Percentiles rank a stretch among this genome's conserved stretches.
Evolutionary conservation across 768 basidiomycete species (phyloP).

Genomic region (Mycena epipterygia): DNA sequence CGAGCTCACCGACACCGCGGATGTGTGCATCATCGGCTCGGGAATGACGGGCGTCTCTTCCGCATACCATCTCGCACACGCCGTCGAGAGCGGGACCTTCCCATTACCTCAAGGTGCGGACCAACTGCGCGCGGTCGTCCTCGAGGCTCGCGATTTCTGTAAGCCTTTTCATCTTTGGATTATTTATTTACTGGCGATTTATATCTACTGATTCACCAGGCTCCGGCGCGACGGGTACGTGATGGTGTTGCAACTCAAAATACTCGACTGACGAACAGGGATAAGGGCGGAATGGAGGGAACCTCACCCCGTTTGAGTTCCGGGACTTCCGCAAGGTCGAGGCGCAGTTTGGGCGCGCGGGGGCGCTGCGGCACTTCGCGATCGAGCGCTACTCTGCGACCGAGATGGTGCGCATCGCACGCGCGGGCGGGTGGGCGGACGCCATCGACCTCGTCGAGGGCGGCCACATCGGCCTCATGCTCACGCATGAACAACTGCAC

Average conservation of each 20-base stretch:
- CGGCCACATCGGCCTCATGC: constrained; percentile 28
- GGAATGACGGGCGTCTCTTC: constrained; percentile 85
- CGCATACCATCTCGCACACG: constrained; percentile 77
- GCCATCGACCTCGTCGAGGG: constrained; percentile 33
- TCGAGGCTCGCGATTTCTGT: constrained; percentile 93
- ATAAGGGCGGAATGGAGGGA: constrained; percentile 33
- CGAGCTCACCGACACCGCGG: constrained; percentile 67
- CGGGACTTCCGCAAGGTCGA: constrained; percentile 2
- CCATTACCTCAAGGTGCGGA: constrained; percentile 15
- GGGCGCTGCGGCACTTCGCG: constrained; percentile 18
- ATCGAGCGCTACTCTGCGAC: constrained; percentile 31
- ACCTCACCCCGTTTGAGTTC: constrained; percentile 31
- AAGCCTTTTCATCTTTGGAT: too few relatives aligned
- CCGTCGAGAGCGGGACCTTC: constrained; percentile 28
- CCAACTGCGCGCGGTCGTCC: constrained; percentile 65
- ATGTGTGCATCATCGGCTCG: constrained; percentile 84
- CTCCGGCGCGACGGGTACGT: constrained; percentile 81
- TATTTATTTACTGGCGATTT: too few relatives aligned
- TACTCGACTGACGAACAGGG: too few relatives aligned
- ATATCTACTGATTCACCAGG: too few relatives aligned
- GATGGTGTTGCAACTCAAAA: background rate
- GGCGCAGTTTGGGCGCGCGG: constrained; percentile 10
- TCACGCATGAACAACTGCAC: background rate
- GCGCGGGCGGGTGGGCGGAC: constrained; percentile 27
- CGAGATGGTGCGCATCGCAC: constrained; percentile 32